Percentiles rank a stretch among this genome's conserved stretches.
Evolutionary conservation across 805 yeast genomes (phyloP).

Genomic region (Barnettozyma californica): DNA sequence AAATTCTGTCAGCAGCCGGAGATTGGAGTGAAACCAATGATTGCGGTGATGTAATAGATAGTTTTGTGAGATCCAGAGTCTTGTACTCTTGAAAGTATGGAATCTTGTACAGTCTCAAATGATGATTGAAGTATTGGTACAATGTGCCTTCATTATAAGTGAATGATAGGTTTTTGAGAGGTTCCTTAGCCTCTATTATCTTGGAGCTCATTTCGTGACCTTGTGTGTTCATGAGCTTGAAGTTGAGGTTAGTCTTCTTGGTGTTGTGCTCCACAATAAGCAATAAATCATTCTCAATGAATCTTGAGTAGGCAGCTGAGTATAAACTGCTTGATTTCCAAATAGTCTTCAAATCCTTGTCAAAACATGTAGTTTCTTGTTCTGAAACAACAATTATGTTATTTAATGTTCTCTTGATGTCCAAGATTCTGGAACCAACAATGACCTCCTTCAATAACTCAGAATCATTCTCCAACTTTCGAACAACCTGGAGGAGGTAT

Average conservation of each 20-base stretch:
- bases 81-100: slow-evolving; percentile 22
- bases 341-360: slow-evolving; percentile 3
- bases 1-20: slow-evolving; percentile 23
- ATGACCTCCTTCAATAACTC: slow-evolving; percentile 16
- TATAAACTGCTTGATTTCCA: slow-evolving; percentile 19
- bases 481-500: slow-evolving; percentile 15
- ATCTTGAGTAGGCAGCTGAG: slow-evolving; percentile 10
- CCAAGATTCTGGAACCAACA: slow-evolving; percentile 9
- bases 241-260: slow-evolving; percentile 17
- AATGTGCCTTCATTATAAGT: slow-evolving; percentile 18
- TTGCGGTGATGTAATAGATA: slow-evolving; percentile 1
- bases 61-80: slow-evolving; percentile 7
- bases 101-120: slow-evolving; percentile 14
- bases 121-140: slow-evolving; percentile 17
- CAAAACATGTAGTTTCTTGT: slow-evolving; percentile 6
- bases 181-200: slow-evolving; percentile 17
- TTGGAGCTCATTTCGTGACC: slow-evolving; percentile 24
- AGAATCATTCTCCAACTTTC: slow-evolving; percentile 21
- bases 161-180: slow-evolving; percentile 10
- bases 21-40: slow-evolving; percentile 18
- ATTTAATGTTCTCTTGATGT: slow-evolving; percentile 7
- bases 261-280: slow-evolving; percentile 6
- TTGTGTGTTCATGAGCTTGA: slow-evolving; percentile 13
- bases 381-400: slow-evolving; percentile 13
- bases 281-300: slow-evolving; percentile 15